A percentile compares a stretch with the other conserved stretches of the same genome.
These are phyloP conservation scores for Cercospora zeina DNA, from an alignment of 2,329 filamentous ascomycete species.

Conservation along the genomic window DNA sequence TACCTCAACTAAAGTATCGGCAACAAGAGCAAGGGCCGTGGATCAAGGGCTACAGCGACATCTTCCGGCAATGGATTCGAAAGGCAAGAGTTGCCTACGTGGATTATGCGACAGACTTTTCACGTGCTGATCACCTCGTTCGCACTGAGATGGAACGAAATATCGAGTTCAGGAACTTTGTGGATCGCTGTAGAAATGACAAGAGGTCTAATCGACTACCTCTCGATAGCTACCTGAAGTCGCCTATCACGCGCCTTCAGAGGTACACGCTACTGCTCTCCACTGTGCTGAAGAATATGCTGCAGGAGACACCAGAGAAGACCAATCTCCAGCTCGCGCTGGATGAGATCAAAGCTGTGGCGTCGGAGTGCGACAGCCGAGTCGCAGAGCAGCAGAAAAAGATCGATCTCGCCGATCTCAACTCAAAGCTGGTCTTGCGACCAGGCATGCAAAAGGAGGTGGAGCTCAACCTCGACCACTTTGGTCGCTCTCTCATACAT, in stretches of 20 bases:
- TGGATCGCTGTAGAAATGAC: conserved; percentile 76
- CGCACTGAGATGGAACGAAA: conserved; percentile 83
- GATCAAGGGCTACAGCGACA: conserved; percentile 90
- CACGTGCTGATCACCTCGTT: conserved; percentile 77
- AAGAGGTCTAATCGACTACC: conserved; percentile 78
- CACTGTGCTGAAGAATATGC: conserved; percentile 81
- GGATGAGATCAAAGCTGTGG: conserved; percentile 86
- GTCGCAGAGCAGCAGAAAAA: conserved; percentile 92
- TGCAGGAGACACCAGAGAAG: conserved; percentile 85
- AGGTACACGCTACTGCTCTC: conserved; percentile 81
- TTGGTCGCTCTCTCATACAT: conserved; percentile 86
- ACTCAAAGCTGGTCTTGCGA: conserved; percentile 77
- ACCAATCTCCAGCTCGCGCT: conserved; percentile 79
- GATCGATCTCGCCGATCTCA: conserved; percentile 81
- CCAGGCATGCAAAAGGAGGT: conserved; percentile 82
- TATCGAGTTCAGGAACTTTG: conserved; percentile 78
- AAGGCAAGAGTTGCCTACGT: conserved; percentile 88
- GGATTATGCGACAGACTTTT: conserved; percentile 86
- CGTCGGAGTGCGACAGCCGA: conserved; percentile 84
- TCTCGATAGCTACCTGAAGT: conserved; percentile 93
- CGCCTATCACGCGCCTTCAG: conserved; percentile 88
- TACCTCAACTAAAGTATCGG: conserved; percentile 92
- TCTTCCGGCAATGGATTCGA: conserved; percentile 97
- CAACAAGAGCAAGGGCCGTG: conserved; percentile 96
- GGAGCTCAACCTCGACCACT: conserved; percentile 84